Evolutionary conservation across 495 filamentous ascomycete genomes (phyloP), one percentile per base, ranked within the genome.

Genomic region (Aspergillus olivimuriae): DNA sequence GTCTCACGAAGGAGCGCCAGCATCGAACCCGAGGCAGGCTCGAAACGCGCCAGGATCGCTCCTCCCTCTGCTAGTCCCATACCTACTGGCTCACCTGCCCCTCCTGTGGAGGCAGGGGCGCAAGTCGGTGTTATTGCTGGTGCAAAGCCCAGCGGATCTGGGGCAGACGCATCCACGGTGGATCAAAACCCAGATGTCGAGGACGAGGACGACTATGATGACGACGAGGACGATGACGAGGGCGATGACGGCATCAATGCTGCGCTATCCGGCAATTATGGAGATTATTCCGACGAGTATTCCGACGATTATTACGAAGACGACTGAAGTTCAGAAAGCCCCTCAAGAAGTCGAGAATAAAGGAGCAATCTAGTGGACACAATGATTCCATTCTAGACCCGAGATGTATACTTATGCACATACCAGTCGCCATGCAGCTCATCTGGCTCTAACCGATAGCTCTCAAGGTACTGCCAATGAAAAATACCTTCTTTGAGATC

Each of bases 1-100:
- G 43, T 43, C 14, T 69, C 65, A 5, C 56, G 58, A 16, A 61
- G 65, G 37, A 71, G 69, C 44, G 54, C 52, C 17, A 70, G 68
- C 18, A 51, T 64, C 36, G 65, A 60, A 23, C 60, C 56, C 10
- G 60, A 62, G 32, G 44, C 45, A 5, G 18, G 38, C 12, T 42
- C 57, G 18, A 57, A 55, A 33, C 57, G 55, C 19, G 43, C 55
- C 7, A 41, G 53, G 28, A 17, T 53, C 9, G 43, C 41, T n/a
- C 43, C 47, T 41, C 46, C 55, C n/a, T 48, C 56, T 12, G 41
- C 46, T 7, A 15, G 49, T 8, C 23, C 50, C 9, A 55, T 53
- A 42, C 30, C 52, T 5, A 14, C 41, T 24, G 44, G 43, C 24
- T 41, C 55, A 43, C 53, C 58, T 20, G 55, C 51, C 38, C 51